These are phyloP conservation scores for Ogataea chonburiensis DNA, from an alignment of 805 yeast genomes.

Conservation along the genomic window DNA sequence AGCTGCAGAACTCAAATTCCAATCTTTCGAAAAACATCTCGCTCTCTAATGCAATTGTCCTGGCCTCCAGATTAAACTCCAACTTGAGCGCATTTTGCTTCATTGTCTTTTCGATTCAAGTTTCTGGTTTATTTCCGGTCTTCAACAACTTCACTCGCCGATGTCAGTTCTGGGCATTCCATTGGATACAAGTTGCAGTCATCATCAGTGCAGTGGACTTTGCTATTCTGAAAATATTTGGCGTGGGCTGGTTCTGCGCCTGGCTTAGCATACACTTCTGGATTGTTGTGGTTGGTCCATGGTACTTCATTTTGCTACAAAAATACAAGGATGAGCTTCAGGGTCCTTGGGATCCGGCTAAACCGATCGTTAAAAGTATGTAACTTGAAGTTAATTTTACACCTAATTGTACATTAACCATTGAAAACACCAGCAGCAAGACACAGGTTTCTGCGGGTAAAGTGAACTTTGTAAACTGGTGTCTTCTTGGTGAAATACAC, in stretches of 20 bases:
- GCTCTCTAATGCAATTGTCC: slow-evolving; percentile 79
- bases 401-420: slow-evolving; percentile 33
- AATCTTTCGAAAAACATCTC: slow-evolving; percentile 80
- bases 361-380: slow-evolving; percentile 52
- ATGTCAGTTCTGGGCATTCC: slow-evolving; percentile 32
- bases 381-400: slow-evolving; percentile 11
- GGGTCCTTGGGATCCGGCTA: slow-evolving; percentile 93
- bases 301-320: slow-evolving; percentile 68
- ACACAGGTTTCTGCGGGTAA: slow-evolving; percentile 86
- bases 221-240: slow-evolving; percentile 39
- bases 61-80: slow-evolving; percentile 81
- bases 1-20: slow-evolving; percentile 36
- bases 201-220: slow-evolving; percentile 33
- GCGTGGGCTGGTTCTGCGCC: slow-evolving; percentile 39
- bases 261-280: slow-evolving; percentile 52
- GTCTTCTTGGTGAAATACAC: slow-evolving; percentile 92
- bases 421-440: slow-evolving; percentile 88
- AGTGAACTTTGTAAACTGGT: slow-evolving; percentile 89
- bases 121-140: slow-evolving; percentile 70
- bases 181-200: slow-evolving; percentile 33
- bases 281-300: slow-evolving; percentile 60
- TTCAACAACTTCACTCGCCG: slow-evolving; percentile 61
- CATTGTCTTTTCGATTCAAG: slow-evolving; percentile 67
- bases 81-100: slow-evolving; percentile 82
- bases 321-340: slow-evolving; percentile 80